Base-by-base conservation (phyloP, 139 green algal species). In the Spirogloea muscicola region DNA sequence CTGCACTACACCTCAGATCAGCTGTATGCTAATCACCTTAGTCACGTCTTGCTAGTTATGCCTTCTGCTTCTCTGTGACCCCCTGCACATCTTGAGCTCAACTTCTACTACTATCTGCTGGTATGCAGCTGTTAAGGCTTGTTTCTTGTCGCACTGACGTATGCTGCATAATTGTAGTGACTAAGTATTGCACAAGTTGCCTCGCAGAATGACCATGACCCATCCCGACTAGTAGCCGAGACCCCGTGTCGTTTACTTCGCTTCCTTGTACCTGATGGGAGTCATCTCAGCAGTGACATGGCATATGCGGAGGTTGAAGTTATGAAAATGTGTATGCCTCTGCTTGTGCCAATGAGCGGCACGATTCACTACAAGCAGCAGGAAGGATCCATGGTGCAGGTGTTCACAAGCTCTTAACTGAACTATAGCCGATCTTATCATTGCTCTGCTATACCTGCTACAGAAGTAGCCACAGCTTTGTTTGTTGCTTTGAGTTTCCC, bases 251-350 rank as follows among this genome's bases (percentile, higher is more conserved):
- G 87, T 58, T 68, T 88, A 10, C n/a, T 88, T 2, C 55, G 74
- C 7, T 85, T 78, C 52, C 68, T 88, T 10, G 77, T 86, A 16
- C 29, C 58, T 4, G 72, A 86, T 41, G 76, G 71, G 13, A 58
- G 48, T 5, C 82, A 82, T 21, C 55, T 85, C 16, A 42, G 49
- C 25, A 52, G 73, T 25, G 68, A 86, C 68, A 29, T 66, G 40
- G 37, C 77, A 3, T 84, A 84, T 42, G 77, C 77, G 6, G 77
- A 84, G 49, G 77, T 84, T 34, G 77, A 84, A 34, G 77, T 82
- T 31, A 84, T 84, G 77, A 84, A 84, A 51, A 84, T 84, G 77
- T 80, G 71, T 61, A 85, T 84, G 77, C 77, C 77, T n/a, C 76
- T 84, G 49, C 34, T 84, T 5, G 43, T 65, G 25, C 63, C 64